Evolutionary conservation across 495 filamentous ascomycete species (phyloP).

Genomic region (Apiosordaria backusii): DNA sequence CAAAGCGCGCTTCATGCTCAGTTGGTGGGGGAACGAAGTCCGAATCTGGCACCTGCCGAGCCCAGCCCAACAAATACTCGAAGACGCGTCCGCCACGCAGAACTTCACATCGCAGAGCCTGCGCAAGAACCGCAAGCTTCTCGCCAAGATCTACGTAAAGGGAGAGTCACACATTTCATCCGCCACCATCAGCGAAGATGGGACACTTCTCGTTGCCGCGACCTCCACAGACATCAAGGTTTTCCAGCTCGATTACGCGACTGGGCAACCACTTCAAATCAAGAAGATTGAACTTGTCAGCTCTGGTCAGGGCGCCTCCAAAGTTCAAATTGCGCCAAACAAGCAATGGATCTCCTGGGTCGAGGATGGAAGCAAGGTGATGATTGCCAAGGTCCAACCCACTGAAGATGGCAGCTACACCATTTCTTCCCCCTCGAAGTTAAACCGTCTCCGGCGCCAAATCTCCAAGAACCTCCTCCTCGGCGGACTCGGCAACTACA

Average conservation of each 20-base stretch:
- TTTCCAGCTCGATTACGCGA: slow-evolving; percentile 57
- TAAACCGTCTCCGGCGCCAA: slow-evolving; percentile 58
- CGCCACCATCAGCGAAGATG: slow-evolving; percentile 67
- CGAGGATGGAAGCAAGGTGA: slow-evolving; percentile 76
- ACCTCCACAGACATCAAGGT: slow-evolving; percentile 75
- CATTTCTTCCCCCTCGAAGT: slow-evolving; percentile 46
- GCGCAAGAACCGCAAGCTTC: slow-evolving; percentile 53
- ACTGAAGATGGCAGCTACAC: slow-evolving; percentile 40
- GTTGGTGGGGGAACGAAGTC: slow-evolving; percentile 90
- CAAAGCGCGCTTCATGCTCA: slow-evolving; percentile 68
- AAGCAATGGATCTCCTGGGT: slow-evolving; percentile 75
- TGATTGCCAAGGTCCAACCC: slow-evolving; percentile 58
- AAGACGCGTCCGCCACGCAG: slow-evolving; percentile 26
- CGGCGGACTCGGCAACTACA: slow-evolving; percentile 72
- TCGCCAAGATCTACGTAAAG: slow-evolving; percentile 69
- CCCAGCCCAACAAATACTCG: slow-evolving; percentile 47
- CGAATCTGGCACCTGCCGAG: slow-evolving; percentile 71
- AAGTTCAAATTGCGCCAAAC: slow-evolving; percentile 67
- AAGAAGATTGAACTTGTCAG: slow-evolving; percentile 28
- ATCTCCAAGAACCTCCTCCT: slow-evolving; percentile 53
- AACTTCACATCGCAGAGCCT: slow-evolving; percentile 26
- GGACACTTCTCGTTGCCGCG: slow-evolving; percentile 70
- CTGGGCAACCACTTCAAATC: slow-evolving; percentile 37
- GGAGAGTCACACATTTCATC: slow-evolving; percentile 87
- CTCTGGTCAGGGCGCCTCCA: slow-evolving; percentile 58